These are phyloP conservation scores for Russula emetica DNA, from an alignment of 768 basidiomycete genomes.

Conservation along the genomic window DNA sequence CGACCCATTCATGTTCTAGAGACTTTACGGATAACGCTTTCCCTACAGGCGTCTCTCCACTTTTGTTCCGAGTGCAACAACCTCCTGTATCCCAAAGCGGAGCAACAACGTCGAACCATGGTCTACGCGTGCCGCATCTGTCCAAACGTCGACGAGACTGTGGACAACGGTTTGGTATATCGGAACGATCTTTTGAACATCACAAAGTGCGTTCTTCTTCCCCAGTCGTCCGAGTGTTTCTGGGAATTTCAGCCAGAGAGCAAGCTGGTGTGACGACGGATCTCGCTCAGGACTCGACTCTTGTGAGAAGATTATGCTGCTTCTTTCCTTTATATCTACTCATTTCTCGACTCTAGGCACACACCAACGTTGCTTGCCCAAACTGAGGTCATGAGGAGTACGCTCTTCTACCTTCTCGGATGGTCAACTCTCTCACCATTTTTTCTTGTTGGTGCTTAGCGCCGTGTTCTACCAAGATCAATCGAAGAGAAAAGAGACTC, in stretches of 20 bases:
- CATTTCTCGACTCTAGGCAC: constrained; percentile 49
- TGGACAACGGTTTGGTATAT: constrained; percentile 87
- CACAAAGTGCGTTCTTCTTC: constrained; percentile 61
- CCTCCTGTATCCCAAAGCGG: constrained; percentile 88
- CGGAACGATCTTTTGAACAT: constrained; percentile 89
- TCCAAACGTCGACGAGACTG: constrained; percentile 70
- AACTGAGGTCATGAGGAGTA: constrained; percentile 79
- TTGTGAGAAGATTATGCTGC: constrained; percentile 45
- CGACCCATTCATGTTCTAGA: neutral
- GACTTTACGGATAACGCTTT: neutral
- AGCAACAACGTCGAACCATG: constrained; percentile 78
- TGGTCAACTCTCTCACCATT: neutral
- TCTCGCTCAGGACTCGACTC: constrained; percentile 82
- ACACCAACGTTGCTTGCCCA: constrained; percentile 81
- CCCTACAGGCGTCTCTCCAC: constrained; percentile 69
- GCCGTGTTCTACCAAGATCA: constrained; percentile 96
- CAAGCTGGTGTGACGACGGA: constrained; percentile 89
- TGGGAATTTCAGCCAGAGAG: constrained; percentile 52
- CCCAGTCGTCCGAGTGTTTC: constrained; percentile 4
- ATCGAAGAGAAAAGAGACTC: constrained; percentile 91
- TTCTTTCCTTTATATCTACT: neutral
- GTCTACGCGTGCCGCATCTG: constrained; percentile 92
- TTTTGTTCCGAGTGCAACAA: constrained; percentile 97
- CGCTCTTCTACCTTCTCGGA: neutral
- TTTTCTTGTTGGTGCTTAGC: constrained; percentile 40